Base-by-base conservation (phyloP, 2,329 filamentous ascomycete genomes). In the Rutstroemia sydowiana region DNA sequence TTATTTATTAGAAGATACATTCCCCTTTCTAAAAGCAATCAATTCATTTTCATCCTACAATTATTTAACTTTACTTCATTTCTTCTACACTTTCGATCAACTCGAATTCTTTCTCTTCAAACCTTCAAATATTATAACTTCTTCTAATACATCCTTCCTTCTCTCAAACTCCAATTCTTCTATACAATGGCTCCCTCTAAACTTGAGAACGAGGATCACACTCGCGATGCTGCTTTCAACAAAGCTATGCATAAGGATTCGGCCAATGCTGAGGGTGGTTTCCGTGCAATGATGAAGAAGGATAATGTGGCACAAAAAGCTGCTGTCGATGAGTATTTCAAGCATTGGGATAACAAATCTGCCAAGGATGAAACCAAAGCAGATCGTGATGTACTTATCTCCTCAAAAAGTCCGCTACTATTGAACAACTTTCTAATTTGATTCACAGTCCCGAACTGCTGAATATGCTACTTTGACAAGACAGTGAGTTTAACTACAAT, bases 401-500 rank as follows among this genome's bases (percentile, higher is more conserved):
- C 16, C 23, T 41, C 2, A 39, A 36, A 16, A 18, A 16, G 6
- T 2, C 13, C 14, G 13, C 23, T 21, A 11, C 39, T 26, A 26
- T 9, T 10, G 16, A 10, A 5, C 16, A 41, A 21, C 9, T 4
- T 23, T 21, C 39, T 41, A 41, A 41, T 26, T 20, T 21, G 39
- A 14, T 11, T 13, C 16, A 0, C n/a, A 53, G 51, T 20, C 54
- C 4, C 31, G 54, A 42, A 53, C 39, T 45, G 51, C 51, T 32
- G 88, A 95, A 72, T 97, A 97, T 70, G 92, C 91, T 48, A 95
- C 89, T 32, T 73, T 97, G 67, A 96, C 92, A 44, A 84, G 88
- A 76, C 90, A 96, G 85, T 93, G 79, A 63, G 85, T 77, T 23
- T 21, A 31, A 20, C 18, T 31, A 30, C 21, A 37, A 5, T n/a